phyloP scores from a whole-genome alignment of 306 rosid species.

The Delonix regia region DNA sequence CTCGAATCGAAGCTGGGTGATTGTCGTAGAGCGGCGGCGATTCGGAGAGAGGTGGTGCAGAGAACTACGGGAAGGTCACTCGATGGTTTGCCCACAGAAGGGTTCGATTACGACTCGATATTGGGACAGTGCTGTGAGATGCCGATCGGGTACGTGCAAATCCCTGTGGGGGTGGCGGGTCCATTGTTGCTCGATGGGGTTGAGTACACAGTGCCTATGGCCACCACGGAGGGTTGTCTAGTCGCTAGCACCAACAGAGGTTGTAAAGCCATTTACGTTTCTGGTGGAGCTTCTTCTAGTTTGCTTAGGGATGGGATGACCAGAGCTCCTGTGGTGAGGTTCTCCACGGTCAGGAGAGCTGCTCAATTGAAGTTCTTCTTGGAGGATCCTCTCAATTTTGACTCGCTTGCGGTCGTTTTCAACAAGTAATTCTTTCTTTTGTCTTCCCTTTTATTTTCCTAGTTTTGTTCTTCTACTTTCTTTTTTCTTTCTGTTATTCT shows the following conservation, averaged over 20 bases:
- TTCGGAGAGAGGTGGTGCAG: constrained; percentile 71
- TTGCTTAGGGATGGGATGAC: constrained; percentile 83
- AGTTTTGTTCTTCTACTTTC: neutral
- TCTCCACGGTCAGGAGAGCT: constrained; percentile 67
- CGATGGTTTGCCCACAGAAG: constrained; percentile 64
- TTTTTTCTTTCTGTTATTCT: neutral
- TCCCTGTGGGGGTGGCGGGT: constrained; percentile 93
- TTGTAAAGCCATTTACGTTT: constrained; percentile 75
- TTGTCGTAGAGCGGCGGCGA: constrained; percentile 65
- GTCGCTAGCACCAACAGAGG: constrained; percentile 93
- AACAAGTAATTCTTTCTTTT: constrained; percentile 52
- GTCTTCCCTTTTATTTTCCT: neutral
- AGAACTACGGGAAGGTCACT: constrained; percentile 57
- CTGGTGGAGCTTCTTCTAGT: constrained; percentile 76
- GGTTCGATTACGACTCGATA: constrained; percentile 75
- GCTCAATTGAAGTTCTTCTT: constrained; percentile 72
- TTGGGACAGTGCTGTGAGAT: constrained; percentile 95
- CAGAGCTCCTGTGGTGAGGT: constrained; percentile 87
- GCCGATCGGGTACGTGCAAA: constrained; percentile 83
- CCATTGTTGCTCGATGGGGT: constrained; percentile 73
- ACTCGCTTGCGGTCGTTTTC: constrained; percentile 62
- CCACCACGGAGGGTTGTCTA: constrained; percentile 87
- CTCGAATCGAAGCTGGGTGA: constrained; percentile 75
- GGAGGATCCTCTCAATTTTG: constrained; percentile 70
- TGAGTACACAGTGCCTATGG: constrained; percentile 85